These are phyloP conservation scores for Backusella circina DNA, from an alignment of 192 early-diverging fungal species.

Conservation along the genomic window DNA sequence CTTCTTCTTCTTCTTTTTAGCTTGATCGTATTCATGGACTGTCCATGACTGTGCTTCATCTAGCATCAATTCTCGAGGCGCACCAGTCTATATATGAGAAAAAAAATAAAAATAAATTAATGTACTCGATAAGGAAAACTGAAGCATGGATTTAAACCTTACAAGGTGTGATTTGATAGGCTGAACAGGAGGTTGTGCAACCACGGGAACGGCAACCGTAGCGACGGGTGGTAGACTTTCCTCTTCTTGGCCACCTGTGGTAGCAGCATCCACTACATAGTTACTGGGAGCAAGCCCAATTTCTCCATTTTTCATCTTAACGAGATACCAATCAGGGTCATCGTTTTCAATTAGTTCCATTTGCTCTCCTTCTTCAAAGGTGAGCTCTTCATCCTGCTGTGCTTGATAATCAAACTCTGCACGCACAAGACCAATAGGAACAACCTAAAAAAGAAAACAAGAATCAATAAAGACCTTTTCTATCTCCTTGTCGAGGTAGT, in stretches of 20 bases:
- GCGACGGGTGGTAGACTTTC: not conserved
- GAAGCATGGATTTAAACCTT: slow-evolving; percentile 1
- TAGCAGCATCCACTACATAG: slow-evolving; percentile 62
- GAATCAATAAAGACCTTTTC: not conserved
- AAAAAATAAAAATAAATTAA: slow-evolving; percentile 2
- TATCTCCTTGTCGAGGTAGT: not conserved
- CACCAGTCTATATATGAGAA: not conserved
- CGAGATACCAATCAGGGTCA: slow-evolving; percentile 94
- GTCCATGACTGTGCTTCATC: slow-evolving; percentile 50
- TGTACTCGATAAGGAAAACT: not conserved
- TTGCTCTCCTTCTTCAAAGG: slow-evolving; percentile 68
- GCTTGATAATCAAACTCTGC: slow-evolving; percentile 87
- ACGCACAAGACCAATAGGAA: slow-evolving; percentile 49
- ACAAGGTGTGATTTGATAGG: slow-evolving; percentile 2
- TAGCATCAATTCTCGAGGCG: not conserved
- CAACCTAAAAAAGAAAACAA: slow-evolving; percentile 38
- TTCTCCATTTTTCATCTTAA: slow-evolving; percentile 51
- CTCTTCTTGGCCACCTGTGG: not conserved
- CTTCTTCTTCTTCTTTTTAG: slow-evolving; percentile 75
- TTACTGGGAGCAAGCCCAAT: slow-evolving; percentile 87
- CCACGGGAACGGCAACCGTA: not conserved
- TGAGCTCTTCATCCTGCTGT: slow-evolving; percentile 81
- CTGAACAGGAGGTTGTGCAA: not conserved
- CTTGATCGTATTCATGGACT: slow-evolving; percentile 55
- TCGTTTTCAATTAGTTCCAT: slow-evolving; percentile 78